phyloP scores from a whole-genome alignment of 2,329 filamentous ascomycete species.

The Penicillium freii region DNA sequence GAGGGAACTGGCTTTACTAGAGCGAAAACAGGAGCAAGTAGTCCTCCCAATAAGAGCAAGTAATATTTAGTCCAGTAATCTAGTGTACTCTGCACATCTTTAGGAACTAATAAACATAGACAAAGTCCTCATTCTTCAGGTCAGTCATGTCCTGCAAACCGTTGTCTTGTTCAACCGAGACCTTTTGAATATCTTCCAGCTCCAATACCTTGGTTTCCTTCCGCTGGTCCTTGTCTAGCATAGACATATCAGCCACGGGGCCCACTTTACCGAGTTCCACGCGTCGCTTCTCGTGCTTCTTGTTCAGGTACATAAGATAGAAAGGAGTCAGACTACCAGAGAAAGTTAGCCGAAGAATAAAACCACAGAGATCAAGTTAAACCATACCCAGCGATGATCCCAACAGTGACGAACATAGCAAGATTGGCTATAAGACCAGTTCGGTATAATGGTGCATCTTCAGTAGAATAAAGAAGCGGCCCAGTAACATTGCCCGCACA shows the following conservation, averaged over 20 bases:
- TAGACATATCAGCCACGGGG: constrained; percentile 33
- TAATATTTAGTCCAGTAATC: neutral
- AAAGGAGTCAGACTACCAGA: constrained; percentile 27
- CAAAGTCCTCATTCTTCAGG: constrained; percentile 13
- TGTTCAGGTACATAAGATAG: constrained; percentile 34
- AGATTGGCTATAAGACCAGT: constrained; percentile 35
- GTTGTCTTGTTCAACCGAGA: constrained; percentile 8
- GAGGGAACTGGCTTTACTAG: too few species aligned
- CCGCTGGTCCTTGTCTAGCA: constrained; percentile 28
- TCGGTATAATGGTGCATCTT: constrained; percentile 36
- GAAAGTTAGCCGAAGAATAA: neutral
- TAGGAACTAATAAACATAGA: constrained; percentile 12
- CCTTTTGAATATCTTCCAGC: constrained; percentile 11
- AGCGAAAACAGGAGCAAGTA: too few species aligned
- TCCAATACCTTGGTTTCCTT: constrained; percentile 9
- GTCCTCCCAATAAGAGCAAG: too few species aligned
- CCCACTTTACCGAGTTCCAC: constrained; percentile 33
- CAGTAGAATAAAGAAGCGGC: constrained; percentile 35
- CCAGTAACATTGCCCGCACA: constrained; percentile 40
- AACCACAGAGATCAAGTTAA: neutral
- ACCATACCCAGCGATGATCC: constrained; percentile 24
- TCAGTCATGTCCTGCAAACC: constrained; percentile 13
- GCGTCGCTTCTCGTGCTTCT: constrained; percentile 31
- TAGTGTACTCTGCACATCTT: neutral
- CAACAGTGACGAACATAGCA: constrained; percentile 36